Base-by-base conservation (phyloP, 108 stramenopile genomes). In the Parietichytrium sp. region DNA sequence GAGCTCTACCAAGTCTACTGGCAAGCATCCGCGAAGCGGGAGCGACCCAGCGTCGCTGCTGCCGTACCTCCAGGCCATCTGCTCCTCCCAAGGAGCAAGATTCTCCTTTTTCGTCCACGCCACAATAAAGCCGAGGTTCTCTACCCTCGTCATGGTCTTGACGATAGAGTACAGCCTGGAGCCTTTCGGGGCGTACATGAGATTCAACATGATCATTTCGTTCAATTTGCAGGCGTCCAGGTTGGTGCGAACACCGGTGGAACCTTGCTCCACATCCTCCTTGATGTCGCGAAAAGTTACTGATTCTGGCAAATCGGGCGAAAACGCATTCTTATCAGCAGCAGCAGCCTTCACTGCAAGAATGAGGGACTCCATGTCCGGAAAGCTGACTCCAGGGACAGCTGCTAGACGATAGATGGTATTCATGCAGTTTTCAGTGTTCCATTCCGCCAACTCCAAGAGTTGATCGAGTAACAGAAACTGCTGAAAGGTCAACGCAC, bases 31-130 rank as follows among this genome's bases (percentile, higher is more conserved):
- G 13, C 77, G 52, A n/a, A 78, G 30, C 7, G 61, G 61, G n/a
- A 72, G 20, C 3, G n/a, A n/a, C 6, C 38, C 1, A 6, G 33
- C 61, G n/a, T 45, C 20, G 13, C 20, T 72, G 10, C 38, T 1
- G 20, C 61, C 61, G 42, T 72, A 72, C 20, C 42, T 16, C 20
- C 3, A 54, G 1, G 25, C 48, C 8, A 77, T 7, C 72, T 78
- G 55, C 31, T 80, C n/a, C 29, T 53, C 47, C 53, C 25, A 45
- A 25, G 29, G 26, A 6, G 48, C 30, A 18, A 82, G 27, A 48
- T 82, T 82, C 20, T 26, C 47, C 42, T 29, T 30, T 25, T 83
- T 83, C 36, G 83, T 83, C 83, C 83, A 83, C 18, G 79, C 83
- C 3, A 48, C 52, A 18, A 83, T 80, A 29, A 80, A 29, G 10